Percentiles rank a stretch among this genome's conserved stretches.
These are phyloP conservation scores for Trichoderma parareesei DNA, from an alignment of 495 filamentous ascomycete species.

Conservation along the genomic window DNA sequence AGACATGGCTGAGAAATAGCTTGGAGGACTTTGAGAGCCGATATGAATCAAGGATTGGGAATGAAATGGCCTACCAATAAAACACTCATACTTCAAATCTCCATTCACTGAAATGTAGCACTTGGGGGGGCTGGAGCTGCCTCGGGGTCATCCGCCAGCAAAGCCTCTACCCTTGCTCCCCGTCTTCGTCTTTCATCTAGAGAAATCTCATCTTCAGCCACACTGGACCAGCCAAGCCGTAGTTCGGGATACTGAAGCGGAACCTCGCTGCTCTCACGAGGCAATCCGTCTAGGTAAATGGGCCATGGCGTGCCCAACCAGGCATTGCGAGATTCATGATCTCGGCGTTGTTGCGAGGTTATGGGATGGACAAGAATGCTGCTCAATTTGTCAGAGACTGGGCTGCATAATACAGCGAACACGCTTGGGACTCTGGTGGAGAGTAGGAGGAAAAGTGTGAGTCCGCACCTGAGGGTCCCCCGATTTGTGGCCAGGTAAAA, in stretches of 20 bases:
- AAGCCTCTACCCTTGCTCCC: slow-evolving; percentile 9
- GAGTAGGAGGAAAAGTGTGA: not conserved
- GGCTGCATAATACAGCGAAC: too few species aligned
- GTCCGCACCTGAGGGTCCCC: slow-evolving; percentile 9
- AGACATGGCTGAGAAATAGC: too few species aligned
- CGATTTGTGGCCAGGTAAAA: slow-evolving; percentile 12
- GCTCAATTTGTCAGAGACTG: not conserved
- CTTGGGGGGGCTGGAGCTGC: slow-evolving; percentile 12
- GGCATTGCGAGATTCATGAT: slow-evolving; percentile 11
- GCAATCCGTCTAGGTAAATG: slow-evolving; percentile 11
- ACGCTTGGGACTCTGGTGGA: too few species aligned
- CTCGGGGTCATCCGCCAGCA: slow-evolving; percentile 10
- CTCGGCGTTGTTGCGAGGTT: slow-evolving; percentile 10
- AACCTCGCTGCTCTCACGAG: slow-evolving; percentile 6
- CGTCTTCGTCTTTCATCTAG: slow-evolving; percentile 10
- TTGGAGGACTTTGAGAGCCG: too few species aligned
- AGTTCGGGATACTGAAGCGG: slow-evolving; percentile 13
- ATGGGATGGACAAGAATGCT: slow-evolving; percentile 10
- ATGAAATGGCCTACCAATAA: too few species aligned
- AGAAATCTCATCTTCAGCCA: slow-evolving; percentile 8
- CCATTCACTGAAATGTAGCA: too few species aligned
- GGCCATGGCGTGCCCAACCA: slow-evolving; percentile 14
- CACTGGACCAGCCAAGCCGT: slow-evolving; percentile 11
- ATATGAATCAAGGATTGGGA: too few species aligned
- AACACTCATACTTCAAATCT: too few species aligned